Conservation (phyloP, 805 yeast genomes). For the Yarrowia sp. region DNA sequence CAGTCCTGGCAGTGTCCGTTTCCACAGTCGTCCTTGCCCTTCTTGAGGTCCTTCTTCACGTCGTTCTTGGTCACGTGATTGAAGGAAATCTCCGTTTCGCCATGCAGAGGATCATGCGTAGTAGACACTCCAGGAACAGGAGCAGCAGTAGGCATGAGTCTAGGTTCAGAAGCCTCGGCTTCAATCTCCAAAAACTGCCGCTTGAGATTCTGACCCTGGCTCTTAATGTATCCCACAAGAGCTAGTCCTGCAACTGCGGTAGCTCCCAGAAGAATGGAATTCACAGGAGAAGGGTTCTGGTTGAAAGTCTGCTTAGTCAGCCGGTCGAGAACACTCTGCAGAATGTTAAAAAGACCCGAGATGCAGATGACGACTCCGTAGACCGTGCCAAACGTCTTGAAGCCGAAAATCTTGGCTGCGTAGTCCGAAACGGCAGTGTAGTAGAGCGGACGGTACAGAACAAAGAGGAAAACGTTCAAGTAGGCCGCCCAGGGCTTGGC, state of each 20-base stretch:
- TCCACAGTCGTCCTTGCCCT: too few relatives aligned
- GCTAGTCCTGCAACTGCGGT: conserved; percentile 40
- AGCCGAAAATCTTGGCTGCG: conserved; percentile 90
- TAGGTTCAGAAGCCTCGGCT: conserved; percentile 57
- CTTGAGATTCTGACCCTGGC: conserved; percentile 45
- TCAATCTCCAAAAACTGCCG: conserved; percentile 58
- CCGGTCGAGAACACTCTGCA: conserved; percentile 67
- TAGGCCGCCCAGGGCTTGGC: conserved; percentile 53
- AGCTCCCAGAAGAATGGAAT: conserved; percentile 50
- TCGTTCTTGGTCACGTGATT: background rate
- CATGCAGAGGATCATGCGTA: background rate
- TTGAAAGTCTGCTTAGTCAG: conserved; percentile 64
- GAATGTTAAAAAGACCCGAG: conserved; percentile 75
- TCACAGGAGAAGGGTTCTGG: conserved; percentile 80
- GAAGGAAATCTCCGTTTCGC: conserved; percentile 9
- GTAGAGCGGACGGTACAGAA: conserved; percentile 84
- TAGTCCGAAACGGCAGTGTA: conserved; percentile 91
- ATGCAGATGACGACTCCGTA: conserved; percentile 83
- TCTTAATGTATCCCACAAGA: conserved; percentile 36
- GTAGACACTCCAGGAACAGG: background rate
- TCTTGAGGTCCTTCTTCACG: background rate
- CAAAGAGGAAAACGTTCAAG: conserved; percentile 67
- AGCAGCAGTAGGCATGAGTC: conserved; percentile 36
- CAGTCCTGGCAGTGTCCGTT: too few relatives aligned
- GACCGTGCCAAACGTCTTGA: conserved; percentile 84